Base-by-base conservation (phyloP, 2,329 filamentous ascomycete species). In the Biscogniauxia marginata region DNA sequence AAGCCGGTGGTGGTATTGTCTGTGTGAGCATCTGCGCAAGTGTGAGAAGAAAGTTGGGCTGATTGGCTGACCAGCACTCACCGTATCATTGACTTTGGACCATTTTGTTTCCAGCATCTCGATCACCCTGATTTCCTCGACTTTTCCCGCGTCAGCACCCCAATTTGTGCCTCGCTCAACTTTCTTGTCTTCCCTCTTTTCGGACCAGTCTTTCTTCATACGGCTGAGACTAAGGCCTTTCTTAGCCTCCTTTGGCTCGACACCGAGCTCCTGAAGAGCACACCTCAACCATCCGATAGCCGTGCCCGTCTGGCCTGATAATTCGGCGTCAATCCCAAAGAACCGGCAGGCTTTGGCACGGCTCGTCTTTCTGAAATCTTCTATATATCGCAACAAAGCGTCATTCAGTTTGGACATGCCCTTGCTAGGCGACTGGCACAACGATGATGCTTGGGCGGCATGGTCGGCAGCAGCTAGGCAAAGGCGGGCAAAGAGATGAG, bases 11-110 rank as follows among this genome's bases (percentile, higher is more conserved):
- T 0, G 93, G 91, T 25, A 98, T 82, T 1, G 79, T 54, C 70
- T 96, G 91, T 0, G 91, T 88, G 58, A 93, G 91, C 66, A 96
- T 87, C 86, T 93, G 59, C 2, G 23, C 39, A 49, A 60, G 54
- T 66, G 61, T 56, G 39, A 52, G 34, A 22, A 54, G 19, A 3
- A n/a, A 11, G 43, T 47, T 16, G 45, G 18, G n/a, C 19, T 20
- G 13, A 22, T n/a, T 16, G 9, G 5, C 16, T 16, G 30, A 54
- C 44, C 1, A 24, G 11, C 7, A 61, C 84, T 76, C 75, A 96
- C 90, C 18, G 90, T 96, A 72, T 97, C 91, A 69, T 99, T 99
- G 74, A 92, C 85, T 75, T 92, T 95, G 59, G 84, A 85, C 93
- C 95, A 97, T 71, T 96, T 97, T 39, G 80, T 82, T 65, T 96